These are phyloP conservation scores for Gnetum montanum DNA, from an alignment of 75 land plant species.

Conservation along the genomic window DNA sequence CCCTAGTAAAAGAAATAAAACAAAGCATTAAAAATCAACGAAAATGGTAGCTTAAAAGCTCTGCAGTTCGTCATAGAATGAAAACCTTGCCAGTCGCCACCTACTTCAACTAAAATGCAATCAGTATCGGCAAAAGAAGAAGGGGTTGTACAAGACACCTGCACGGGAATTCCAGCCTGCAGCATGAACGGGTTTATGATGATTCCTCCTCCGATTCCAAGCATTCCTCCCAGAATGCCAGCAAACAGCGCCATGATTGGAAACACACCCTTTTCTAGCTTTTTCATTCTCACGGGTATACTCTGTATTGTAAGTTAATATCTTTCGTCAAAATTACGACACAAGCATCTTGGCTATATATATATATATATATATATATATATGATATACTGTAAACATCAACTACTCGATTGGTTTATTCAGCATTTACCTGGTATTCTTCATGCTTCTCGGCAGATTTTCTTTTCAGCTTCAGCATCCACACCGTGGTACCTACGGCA, in stretches of 20 bases:
- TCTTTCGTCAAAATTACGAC: too few species aligned
- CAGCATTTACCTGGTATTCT: too few species aligned
- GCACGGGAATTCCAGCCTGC: constrained; percentile 67
- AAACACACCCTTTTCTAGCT: too few species aligned
- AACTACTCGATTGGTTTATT: too few species aligned
- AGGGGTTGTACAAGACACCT: constrained; percentile 33
- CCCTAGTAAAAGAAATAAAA: too few species aligned
- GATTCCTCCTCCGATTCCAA: constrained; percentile 88
- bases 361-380: too few species aligned
- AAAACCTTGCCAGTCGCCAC: background rate
- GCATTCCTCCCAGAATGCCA: constrained; percentile 68
- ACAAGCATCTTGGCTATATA: too few species aligned
- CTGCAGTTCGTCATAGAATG: background rate
- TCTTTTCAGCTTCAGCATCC: constrained; percentile 8
- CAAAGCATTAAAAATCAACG: background rate
- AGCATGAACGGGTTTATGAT: constrained; percentile 76
- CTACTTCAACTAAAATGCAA: background rate
- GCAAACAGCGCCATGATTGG: constrained; percentile 56
- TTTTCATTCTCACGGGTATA: background rate
- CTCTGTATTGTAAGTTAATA: too few species aligned
- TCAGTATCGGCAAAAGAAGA: background rate
- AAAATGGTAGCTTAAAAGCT: background rate
- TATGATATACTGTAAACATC: too few species aligned
- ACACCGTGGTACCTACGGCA: constrained; percentile 42
- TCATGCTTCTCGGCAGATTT: constrained; percentile 1